Base-by-base conservation (phyloP, 1,284 basidiomycete genomes). In the Calocybe gambosa region DNA sequence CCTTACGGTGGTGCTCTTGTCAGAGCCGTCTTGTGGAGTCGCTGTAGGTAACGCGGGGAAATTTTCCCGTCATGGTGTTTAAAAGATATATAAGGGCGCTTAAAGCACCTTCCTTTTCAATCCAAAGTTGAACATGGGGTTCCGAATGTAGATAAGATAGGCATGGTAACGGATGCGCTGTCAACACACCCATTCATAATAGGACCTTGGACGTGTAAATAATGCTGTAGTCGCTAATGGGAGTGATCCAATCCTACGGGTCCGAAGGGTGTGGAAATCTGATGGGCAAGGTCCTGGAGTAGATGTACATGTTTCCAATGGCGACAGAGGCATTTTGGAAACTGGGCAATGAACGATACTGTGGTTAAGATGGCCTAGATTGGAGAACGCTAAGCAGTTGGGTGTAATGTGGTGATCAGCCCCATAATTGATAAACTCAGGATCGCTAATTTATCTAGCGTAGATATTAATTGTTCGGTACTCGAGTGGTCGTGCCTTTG, bases 131-230 rank as follows among this genome's bases (percentile, higher is more conserved):
- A 18, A 31, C 20, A 31, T 9, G 19, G 4, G 7, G 15, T 33
- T 20, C 19, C 42, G 20, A n/a, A 23, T 35, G 20, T 35, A n/a
- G 29, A 19, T 5, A 8, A 6, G n/a, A 23, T 34, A 35, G 28
- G 19, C 19, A 45, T 46, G 45, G 39, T 18, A 41, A 46, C 45
- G 20, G 31, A 41, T 31, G 28, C 25, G 33, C 13, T 40, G 39
- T 26, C 21, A n/a, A 29, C 39, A 40, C 39, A 40, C 23, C 39
- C 29, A n/a, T 29, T 25, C 5, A 39, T 5, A 26, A 26, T 26
- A 9, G 25, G 25, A 31, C 29, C 16, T 20, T 19, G 42, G 16
- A 43, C 33, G 34, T 20, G 34, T 34, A 16, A 33, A 20, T 15
- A 33, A 16, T 35, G 5, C 19, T 36, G 33, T 35, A 18, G 20